A percentile compares a stretch with the other conserved stretches of the same genome.
These are phyloP conservation scores for Panaeolus papilionaceus DNA, from an alignment of 768 basidiomycete genomes.

Conservation along the genomic window DNA sequence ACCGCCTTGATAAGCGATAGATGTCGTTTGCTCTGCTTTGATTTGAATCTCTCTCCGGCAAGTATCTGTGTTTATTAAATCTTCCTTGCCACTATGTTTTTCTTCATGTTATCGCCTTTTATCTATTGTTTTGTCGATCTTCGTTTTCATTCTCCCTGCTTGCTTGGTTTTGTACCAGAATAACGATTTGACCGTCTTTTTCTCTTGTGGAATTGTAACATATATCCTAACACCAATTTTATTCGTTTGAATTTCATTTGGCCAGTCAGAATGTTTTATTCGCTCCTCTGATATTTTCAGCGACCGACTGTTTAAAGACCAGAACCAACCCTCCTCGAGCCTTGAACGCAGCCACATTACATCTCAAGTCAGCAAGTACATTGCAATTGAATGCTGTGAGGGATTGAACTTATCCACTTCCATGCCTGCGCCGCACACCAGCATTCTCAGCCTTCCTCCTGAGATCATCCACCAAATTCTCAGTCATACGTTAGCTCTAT, in stretches of 20 bases:
- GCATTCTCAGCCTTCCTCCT: no score
- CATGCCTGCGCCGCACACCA: neutral
- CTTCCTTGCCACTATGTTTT: neutral
- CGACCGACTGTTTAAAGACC: neutral
- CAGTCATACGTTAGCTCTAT: no score
- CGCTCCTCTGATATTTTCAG: neutral
- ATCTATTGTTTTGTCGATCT: neutral
- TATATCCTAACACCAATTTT: neutral
- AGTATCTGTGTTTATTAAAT: neutral
- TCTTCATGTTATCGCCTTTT: neutral
- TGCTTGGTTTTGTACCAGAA: neutral
- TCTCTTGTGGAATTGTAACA: neutral
- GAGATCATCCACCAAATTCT: no score
- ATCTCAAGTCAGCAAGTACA: no score
- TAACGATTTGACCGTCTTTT: neutral
- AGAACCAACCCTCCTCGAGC: no score
- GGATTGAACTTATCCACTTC: no score
- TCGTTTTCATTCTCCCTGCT: neutral
- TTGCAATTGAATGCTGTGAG: no score
- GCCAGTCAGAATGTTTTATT: neutral
- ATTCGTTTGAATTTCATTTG: neutral
- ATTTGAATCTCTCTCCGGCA: no score
- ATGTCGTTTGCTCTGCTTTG: neutral
- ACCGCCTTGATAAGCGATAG: conserved; percentile 3
- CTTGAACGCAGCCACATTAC: no score